Evolutionary conservation across 1,284 basidiomycete species (phyloP).

Genomic region (Melampsora abietis-canadensis): DNA sequence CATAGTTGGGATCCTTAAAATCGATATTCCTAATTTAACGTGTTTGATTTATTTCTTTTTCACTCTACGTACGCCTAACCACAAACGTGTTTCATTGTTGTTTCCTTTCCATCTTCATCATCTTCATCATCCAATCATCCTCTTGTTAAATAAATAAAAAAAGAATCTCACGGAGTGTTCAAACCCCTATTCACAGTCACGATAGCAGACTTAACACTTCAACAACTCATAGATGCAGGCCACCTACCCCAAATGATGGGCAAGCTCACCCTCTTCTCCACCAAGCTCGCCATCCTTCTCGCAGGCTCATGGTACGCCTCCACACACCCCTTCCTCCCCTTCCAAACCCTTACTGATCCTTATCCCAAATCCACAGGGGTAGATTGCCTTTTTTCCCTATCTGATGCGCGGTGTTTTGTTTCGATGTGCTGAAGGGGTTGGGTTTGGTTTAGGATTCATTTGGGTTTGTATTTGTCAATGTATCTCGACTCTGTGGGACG

Average conservation of each 20-base stretch:
- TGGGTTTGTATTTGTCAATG: conserved; percentile 41
- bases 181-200: conserved; percentile 20
- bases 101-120: neutral
- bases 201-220: conserved; percentile 29
- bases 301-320: conserved; percentile 26
- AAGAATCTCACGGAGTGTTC: neutral
- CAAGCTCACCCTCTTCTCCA: conserved; percentile 15
- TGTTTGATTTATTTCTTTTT: conserved; percentile 30
- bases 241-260: conserved; percentile 9
- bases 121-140: too few species aligned
- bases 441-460: conserved; percentile 15
- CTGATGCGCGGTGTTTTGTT: too few species aligned
- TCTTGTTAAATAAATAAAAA: too few species aligned
- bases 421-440: too few species aligned
- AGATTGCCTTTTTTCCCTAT: neutral
- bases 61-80: conserved; percentile 18
- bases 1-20: conserved; percentile 22
- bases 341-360: too few species aligned
- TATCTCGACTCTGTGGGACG: conserved; percentile 26
- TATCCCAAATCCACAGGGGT: conserved; percentile 25
- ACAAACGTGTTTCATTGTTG: too few species aligned
- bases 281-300: conserved; percentile 31
- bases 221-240: conserved; percentile 24
- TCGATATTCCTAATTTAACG: conserved; percentile 31
- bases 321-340: too few species aligned